Evolutionary conservation across 257 asterid species (phyloP), one percentile per base, ranked within the genome.

Genomic region (Solanum medicagineum): DNA sequence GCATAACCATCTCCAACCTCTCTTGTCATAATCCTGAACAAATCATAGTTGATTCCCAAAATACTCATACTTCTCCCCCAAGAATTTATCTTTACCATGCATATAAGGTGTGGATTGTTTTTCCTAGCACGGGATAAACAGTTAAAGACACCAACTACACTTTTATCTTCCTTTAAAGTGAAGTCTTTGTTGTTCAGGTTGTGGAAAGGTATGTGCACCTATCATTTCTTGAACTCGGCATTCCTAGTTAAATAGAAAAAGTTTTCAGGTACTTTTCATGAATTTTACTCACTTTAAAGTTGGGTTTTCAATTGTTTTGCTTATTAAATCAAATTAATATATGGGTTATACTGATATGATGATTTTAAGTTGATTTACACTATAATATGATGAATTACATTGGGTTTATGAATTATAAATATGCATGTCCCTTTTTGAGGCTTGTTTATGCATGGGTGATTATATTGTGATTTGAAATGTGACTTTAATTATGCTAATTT

Each of bases 171-270:
- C 26, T 85, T 51, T 3, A 69, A 74, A 8, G 93, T 85, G 1
- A 92, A 68, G 57, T 88, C 90, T 1, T 4, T 10, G 10, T 87
- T 91, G 70, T 94, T 93, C 73, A 95, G 19, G 73, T 92, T 95
- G 89, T 94, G 93, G 88, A 93, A 94, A 5, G 88, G 86, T 2
- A 91, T 86, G 8, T 86, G 87, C 11, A 84, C 87, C 0, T 87
- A 81, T 95, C 97, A 93, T 82, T 90, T 91, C 55, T 77, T 77
- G 84, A 94, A 90, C 87, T 93, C 95, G 1, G 87, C 86, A n/a
- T 83, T 92, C 93, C 97, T 98, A 94, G 1, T 94, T 91, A 36
- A 86, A 88, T 44, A 95, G 97, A 95, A 95, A 90, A 82, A 1
- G 29, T 26, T 1, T 26, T 26, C 29, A 1, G 1, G 29, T 26